Evolutionary conservation across 2,329 filamentous ascomycete species (phyloP), one percentile per base, ranked within the genome.

Genomic region (Penicillium decumbens): DNA sequence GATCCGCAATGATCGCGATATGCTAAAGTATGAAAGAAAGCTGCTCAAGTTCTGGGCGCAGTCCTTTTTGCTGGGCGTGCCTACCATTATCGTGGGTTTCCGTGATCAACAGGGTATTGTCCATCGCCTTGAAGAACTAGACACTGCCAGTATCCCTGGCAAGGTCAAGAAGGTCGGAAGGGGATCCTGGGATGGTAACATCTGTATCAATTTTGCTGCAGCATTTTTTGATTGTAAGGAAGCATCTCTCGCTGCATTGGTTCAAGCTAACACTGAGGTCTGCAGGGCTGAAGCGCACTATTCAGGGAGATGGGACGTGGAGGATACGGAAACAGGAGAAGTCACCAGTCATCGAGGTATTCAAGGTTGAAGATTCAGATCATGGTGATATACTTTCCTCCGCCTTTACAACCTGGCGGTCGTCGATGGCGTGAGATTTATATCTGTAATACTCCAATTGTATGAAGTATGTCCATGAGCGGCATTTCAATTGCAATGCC

Each of bases 41-140:
- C 79, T 97, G 47, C 81, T 95, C 71, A 95, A 95, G 64, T 95
- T 92, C 72, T 98, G 93, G 93, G 89, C 92, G 12, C 93, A 97
- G 69, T 95, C 88, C 0, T 98, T 95, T 65, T 77, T 98, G 2
- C 83, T 98, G 1, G 92, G 92, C 35, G 91, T 97, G 1, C 89
- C 90, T 0, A 93, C 85, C 58, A 89, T 98, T 57, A 83, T 96
- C 40, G 87, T 98, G 27, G 93, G 93, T 0, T 96, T 93, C 67
- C 84, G 93, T 41, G 84, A 81, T 29, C 81, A 79, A 48, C 65
- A 84, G 47, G 92, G 93, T 6, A 80, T 88, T 45, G 75, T 98
- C 20, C 77, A 78, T 41, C 77, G 81, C 10, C 66, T 95, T 10
- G 82, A 95, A 66, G 88, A 95, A 64, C 80, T 95, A 28, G 81